These are phyloP conservation scores for Ramaria sp. DNA, from an alignment of 768 basidiomycete species.

Conservation along the genomic window DNA sequence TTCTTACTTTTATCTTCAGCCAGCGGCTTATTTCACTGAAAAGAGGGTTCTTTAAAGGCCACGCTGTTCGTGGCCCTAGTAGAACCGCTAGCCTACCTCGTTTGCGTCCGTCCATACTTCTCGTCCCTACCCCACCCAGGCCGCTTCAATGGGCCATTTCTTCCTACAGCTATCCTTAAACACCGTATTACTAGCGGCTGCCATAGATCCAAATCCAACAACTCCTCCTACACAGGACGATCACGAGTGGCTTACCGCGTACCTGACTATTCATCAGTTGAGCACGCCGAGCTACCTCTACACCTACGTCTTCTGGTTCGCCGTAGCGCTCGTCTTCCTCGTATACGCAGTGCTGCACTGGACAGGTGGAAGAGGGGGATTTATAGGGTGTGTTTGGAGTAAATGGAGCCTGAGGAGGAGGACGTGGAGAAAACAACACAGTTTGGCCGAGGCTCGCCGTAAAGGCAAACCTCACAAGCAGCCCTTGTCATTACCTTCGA, in stretches of 20 bases:
- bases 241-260: constrained; percentile 44
- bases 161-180: background rate
- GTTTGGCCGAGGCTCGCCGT: constrained; percentile 24
- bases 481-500: constrained; percentile 44
- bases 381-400: constrained; percentile 28
- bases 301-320: constrained; percentile 50
- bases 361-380: constrained; percentile 29
- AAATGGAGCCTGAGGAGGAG: constrained; percentile 48
- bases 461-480: constrained; percentile 28
- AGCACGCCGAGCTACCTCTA: constrained; percentile 43
- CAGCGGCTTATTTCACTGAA: too few relatives aligned
- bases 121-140: too few relatives aligned
- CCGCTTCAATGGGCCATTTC: background rate
- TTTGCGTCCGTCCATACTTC: too few relatives aligned
- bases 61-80: too few relatives aligned
- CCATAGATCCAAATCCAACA: constrained; percentile 26
- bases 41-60: too few relatives aligned
- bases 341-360: constrained; percentile 32
- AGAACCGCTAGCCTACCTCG: too few relatives aligned
- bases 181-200: background rate
- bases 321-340: constrained; percentile 32
- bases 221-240: constrained; percentile 34
- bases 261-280: constrained; percentile 46
- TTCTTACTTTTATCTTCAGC: too few relatives aligned
- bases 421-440: constrained; percentile 44